Evolutionary conservation across 2,329 filamentous ascomycete genomes (phyloP).

Genomic region (Colletotrichum brevisporum): DNA sequence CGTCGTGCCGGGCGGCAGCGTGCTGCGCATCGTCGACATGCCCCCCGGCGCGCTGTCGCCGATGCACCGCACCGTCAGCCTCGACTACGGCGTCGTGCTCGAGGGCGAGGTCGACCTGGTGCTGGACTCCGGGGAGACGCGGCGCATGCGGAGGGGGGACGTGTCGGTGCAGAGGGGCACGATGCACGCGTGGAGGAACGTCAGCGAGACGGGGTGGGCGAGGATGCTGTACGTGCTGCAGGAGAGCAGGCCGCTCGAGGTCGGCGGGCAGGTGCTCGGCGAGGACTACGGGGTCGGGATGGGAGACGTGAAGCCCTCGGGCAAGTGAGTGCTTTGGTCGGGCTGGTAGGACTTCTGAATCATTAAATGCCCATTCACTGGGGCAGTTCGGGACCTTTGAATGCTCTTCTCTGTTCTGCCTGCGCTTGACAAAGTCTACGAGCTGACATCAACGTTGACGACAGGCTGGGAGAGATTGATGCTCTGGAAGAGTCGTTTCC

Average conservation of each 20-base stretch:
- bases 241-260: constrained; percentile 41
- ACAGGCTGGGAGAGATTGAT: too few relatives aligned
- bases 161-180: constrained; percentile 69
- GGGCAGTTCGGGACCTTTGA: too few relatives aligned
- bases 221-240: constrained; percentile 58
- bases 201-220: constrained; percentile 58
- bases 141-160: constrained; percentile 63
- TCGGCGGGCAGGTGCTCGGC: constrained; percentile 26
- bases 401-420: too few relatives aligned
- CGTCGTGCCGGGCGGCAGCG: constrained; percentile 54
- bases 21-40: constrained; percentile 65
- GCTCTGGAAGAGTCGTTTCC: too few relatives aligned
- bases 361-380: too few relatives aligned
- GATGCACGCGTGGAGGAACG: constrained; percentile 68
- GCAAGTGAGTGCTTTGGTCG: background rate
- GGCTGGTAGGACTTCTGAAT: too few relatives aligned
- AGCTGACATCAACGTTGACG: too few relatives aligned
- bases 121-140: constrained; percentile 64
- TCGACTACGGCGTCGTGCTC: constrained; percentile 70
- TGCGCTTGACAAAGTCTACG: too few relatives aligned
- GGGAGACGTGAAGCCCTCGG: constrained; percentile 40
- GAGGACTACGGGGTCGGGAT: constrained; percentile 43
- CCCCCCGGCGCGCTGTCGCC: constrained; percentile 51
- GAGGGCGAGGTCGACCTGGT: constrained; percentile 67
- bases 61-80: constrained; percentile 67